A percentile compares a stretch with the other conserved stretches of the same genome.
Evolutionary conservation across 805 yeast genomes (phyloP).

Genomic region (Priceomyces castillae): DNA sequence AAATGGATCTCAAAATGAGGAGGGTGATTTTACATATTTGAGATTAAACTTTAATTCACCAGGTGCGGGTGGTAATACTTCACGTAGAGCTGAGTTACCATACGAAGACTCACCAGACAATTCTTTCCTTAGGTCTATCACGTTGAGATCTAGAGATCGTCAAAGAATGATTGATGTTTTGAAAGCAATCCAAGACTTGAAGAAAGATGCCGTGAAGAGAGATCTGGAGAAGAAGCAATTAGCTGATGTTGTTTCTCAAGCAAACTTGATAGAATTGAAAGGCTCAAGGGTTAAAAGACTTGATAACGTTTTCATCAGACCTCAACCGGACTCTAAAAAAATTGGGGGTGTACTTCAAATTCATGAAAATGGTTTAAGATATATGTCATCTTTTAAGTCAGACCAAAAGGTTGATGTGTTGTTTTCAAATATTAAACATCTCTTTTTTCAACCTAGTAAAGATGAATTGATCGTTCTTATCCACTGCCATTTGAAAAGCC

Average conservation of each 20-base stretch:
- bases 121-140: constrained; percentile 80
- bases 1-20: constrained; percentile 92
- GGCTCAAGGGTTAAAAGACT: constrained; percentile 83
- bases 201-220: constrained; percentile 85
- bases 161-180: constrained; percentile 88
- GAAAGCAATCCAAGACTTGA: constrained; percentile 86
- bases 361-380: constrained; percentile 94
- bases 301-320: constrained; percentile 87
- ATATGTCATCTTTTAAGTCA: constrained; percentile 78
- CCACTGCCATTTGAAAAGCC: constrained; percentile 88
- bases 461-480: constrained; percentile 90
- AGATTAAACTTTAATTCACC: constrained; percentile 93
- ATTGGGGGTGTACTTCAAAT: constrained; percentile 86
- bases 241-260: constrained; percentile 94
- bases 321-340: constrained; percentile 96
- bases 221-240: constrained; percentile 87
- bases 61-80: constrained; percentile 70
- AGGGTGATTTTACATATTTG: constrained; percentile 89
- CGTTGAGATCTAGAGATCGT: constrained; percentile 85
- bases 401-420: constrained; percentile 87
- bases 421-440: constrained; percentile 86
- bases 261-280: constrained; percentile 74
- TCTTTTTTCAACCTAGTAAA: constrained; percentile 94
- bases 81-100: constrained; percentile 77
- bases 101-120: constrained; percentile 87